Percentiles rank a stretch among this genome's conserved stretches.
phyloP scores from a whole-genome alignment of 2,329 filamentous ascomycete genomes.

The Plectosphaerella plurivora region DNA sequence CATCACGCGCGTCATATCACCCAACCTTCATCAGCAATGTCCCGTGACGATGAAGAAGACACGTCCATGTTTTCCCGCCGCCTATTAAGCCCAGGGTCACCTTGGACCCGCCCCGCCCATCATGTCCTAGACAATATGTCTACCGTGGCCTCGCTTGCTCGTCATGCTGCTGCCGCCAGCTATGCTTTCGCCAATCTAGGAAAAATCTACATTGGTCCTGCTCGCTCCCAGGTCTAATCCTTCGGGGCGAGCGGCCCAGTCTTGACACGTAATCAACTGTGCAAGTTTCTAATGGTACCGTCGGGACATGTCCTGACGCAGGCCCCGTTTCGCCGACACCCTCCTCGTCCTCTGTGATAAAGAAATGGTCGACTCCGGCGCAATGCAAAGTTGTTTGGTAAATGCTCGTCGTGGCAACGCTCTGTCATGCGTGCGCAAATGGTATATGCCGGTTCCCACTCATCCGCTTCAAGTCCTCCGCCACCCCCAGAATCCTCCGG shows the following conservation, averaged over 20 bases:
- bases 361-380: neutral
- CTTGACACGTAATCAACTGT: neutral
- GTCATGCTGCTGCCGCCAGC: no score
- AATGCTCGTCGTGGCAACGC: conserved; percentile 7
- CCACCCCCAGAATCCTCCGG: conserved; percentile 23
- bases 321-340: no score
- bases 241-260: neutral
- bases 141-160: neutral
- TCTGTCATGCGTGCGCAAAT: neutral
- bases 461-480: conserved; percentile 12
- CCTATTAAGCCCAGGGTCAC: no score
- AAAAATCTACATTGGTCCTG: neutral
- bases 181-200: neutral
- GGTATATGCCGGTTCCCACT: no score
- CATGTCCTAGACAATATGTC: no score
- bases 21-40: no score
- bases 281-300: neutral
- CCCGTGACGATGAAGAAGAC: no score
- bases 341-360: neutral
- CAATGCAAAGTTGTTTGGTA: conserved; percentile 9
- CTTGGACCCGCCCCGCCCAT: no score
- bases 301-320: neutral
- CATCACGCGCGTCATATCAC: no score
- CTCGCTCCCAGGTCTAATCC: neutral
- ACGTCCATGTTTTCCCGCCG: no score